These are phyloP conservation scores for Amylocystis lapponica DNA, from an alignment of 768 basidiomycete species.

Conservation along the genomic window DNA sequence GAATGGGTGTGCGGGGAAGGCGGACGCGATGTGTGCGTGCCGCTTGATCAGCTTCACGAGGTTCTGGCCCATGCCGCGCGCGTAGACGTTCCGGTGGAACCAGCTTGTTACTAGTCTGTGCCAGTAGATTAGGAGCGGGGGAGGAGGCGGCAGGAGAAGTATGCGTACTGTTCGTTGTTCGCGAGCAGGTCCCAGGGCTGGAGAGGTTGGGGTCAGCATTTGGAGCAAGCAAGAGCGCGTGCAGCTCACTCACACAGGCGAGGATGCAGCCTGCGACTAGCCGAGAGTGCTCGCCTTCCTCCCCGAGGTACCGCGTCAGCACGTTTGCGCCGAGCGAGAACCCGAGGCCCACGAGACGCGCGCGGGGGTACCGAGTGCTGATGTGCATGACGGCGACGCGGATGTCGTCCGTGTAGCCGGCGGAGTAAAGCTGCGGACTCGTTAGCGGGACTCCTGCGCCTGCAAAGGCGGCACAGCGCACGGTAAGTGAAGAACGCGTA, in stretches of 20 bases:
- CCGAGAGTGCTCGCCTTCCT: constrained; percentile 65
- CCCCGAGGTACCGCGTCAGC: constrained; percentile 81
- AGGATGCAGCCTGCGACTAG: constrained; percentile 64
- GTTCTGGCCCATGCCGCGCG: constrained; percentile 74
- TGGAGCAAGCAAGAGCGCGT: background rate
- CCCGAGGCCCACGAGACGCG: constrained; percentile 80
- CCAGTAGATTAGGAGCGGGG: too few relatives aligned
- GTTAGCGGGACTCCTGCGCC: constrained; percentile 86
- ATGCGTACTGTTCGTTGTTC: background rate
- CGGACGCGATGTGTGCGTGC: constrained; percentile 42
- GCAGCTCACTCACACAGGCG: constrained; percentile 61
- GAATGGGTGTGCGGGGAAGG: constrained; percentile 45
- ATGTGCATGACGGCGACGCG: constrained; percentile 78
- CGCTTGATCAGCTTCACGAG: constrained; percentile 51
- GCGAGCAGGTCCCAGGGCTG: background rate
- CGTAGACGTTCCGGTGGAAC: constrained; percentile 61
- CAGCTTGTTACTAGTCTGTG: constrained; percentile 50
- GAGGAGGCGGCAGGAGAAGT: background rate
- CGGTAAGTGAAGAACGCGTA: background rate
- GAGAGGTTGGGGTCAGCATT: background rate
- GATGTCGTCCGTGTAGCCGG: constrained; percentile 86
- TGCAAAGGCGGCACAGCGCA: constrained; percentile 23
- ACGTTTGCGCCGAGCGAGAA: constrained; percentile 95
- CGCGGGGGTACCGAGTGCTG: constrained; percentile 62
- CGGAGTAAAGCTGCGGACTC: constrained; percentile 78